Base-by-base conservation (phyloP, 2,329 filamentous ascomycete species). In the Colletotrichum plurivorum region DNA sequence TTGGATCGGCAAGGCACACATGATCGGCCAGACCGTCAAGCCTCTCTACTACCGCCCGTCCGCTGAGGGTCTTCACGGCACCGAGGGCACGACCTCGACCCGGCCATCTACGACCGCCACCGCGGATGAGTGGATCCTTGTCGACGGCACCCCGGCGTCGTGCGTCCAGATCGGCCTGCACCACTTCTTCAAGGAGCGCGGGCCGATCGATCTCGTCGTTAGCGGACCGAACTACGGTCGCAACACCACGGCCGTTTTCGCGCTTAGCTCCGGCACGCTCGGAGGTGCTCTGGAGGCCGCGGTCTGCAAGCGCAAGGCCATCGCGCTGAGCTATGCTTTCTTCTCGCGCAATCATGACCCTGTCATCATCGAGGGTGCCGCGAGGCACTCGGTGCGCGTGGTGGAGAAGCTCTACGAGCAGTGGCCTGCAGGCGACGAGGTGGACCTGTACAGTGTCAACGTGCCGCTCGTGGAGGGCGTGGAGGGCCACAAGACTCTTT, bases 1-100 rank as follows among this genome's bases (percentile, higher is more conserved):
- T 65, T 99, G 96, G 96, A 98, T 99, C 76, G 95, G 95, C 75
- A 99, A 99, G 85, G 96, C 96, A 3, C 96, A 98, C 81, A 93
- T 98, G 76, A 94, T 98, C 75, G 95, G 95, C 65, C 92, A 95
- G 79, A 93, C 93, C 10, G 89, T 97, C 71, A 94, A 92, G 78
- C 94, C 94, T 9, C 87, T 89, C 31, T 97, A 97, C 84, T 97
- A 94, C 84, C 92, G 92, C 1, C 88, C 88, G 15, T 84, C 78
- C n/a, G 70, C 78, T 45, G 78, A 78, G 16, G 67, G 67, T 10
- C 77, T 81, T 31, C 79, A 84, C 70, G 80, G 80, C 59, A 76
- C 81, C 60, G 90, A 93, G 71, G 92, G 92, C 63, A 91, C 89
- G 16, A 90, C 87, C 52, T 91, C 93, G 78, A 81, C 85, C 56